Base-by-base conservation (phyloP, 75 land plant genomes). In the Pinus taeda region DNA sequence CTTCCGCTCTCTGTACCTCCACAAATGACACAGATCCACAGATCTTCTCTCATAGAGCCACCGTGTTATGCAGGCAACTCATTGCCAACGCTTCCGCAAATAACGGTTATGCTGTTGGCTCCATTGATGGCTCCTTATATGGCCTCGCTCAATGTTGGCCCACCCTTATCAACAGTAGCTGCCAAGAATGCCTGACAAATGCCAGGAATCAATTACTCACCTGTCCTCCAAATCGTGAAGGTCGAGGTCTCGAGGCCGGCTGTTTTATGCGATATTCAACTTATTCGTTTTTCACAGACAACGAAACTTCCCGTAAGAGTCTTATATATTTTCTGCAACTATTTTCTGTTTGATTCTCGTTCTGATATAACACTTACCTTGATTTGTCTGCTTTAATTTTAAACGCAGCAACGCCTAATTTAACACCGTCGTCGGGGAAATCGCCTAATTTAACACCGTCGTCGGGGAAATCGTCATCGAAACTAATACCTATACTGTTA, bases 101-200 rank as follows among this genome's bases (percentile, higher is more conserved):
- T 55, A 77, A 77, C 5, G 17, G 60, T 6, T 58, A 58, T 18
- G 57, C 29, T 0, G 60, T 58, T 72, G 14, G 13, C 53, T 39
- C 26, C 71, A 17, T 55, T 24, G 49, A 9, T 24, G 33, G 77
- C 74, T 45, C 49, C 7, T 22, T 61, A 61, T 76, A 72, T 11
- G 83, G 71, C 3, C 39, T 81, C 78, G 88, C 83, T 26, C 56
- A 61, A 57, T 87, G 88, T 70, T 87, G 83, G 88, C 63, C 39
- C 56, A n/a, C 79, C 20, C 1, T 87, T 75, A 62, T 79, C 59
- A 9, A 15, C 6, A 14, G 18, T 3, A 33, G 1, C 17, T 87
- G 88, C 59, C 15, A 56, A 12, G 6, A 1, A 7, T 87, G 88
- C 75, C 56, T 87, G 22, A 49, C 30, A 15, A n/a, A 55, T 3